These are phyloP conservation scores for Eucalyptus albens DNA, from an alignment of 345 rosid species.

Conservation along the genomic window DNA sequence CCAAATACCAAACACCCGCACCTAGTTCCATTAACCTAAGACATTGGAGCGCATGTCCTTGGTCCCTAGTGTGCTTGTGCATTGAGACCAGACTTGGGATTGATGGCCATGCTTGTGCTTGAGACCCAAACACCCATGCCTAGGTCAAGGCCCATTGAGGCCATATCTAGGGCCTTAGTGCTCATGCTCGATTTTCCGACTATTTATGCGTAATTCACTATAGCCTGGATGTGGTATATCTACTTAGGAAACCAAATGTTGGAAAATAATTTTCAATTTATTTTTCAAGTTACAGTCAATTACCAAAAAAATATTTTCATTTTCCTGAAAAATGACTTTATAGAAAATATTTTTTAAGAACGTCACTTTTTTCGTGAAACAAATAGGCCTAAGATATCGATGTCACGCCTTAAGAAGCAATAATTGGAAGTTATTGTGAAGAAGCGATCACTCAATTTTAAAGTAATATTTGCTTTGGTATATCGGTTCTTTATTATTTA, in stretches of 20 bases:
- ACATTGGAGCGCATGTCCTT: rapidly evolving
- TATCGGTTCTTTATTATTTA: not conserved
- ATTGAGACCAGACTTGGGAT: not conserved
- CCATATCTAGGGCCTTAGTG: not conserved
- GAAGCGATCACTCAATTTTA: not conserved
- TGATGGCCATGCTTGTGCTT: not conserved
- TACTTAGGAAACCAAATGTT: not conserved
- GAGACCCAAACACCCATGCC: not conserved
- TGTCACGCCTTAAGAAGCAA: not conserved
- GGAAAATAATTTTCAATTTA: not conserved
- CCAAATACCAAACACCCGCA: not conserved
- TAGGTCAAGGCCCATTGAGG: not conserved
- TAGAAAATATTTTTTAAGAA: too few species aligned
- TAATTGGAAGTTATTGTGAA: too few species aligned
- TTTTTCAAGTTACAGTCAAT: not conserved
- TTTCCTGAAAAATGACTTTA: not conserved
- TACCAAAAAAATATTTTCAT: rapidly evolving
- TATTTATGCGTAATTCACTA: not conserved
- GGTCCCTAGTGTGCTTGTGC: rapidly evolving
- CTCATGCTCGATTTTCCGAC: not conserved
- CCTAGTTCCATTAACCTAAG: not conserved
- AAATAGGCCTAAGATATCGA: not conserved
- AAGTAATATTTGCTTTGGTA: not conserved
- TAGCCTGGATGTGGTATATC: rapidly evolving
- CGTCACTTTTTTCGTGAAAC: rapidly evolving